Evolutionary conservation across 1,139 yeast species (phyloP).

Genomic region (Suhomyces chickasaworum): DNA sequence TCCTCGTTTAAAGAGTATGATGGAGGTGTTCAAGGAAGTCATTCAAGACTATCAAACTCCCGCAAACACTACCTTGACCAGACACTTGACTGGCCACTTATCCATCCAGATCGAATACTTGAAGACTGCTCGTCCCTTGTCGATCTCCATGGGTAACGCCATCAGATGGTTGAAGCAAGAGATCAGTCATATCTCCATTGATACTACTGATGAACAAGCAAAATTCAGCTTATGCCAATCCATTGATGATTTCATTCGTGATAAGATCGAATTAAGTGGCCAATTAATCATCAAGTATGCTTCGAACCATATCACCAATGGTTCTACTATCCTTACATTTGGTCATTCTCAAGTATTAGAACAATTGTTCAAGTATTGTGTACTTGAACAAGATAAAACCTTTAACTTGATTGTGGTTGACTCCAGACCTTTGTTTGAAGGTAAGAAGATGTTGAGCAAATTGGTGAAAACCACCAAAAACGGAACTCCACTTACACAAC

Average conservation of each 20-base stretch:
- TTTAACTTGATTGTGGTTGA: constrained; percentile 88
- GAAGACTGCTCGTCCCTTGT: constrained; percentile 87
- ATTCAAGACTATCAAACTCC: constrained; percentile 85
- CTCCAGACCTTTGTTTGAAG: constrained; percentile 95
- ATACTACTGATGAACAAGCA: constrained; percentile 71
- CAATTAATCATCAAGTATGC: constrained; percentile 83
- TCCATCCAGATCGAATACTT: constrained; percentile 94
- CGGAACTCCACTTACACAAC: constrained; percentile 32
- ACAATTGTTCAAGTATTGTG: constrained; percentile 73
- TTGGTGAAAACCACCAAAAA: constrained; percentile 42
- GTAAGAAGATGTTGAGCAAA: constrained; percentile 68
- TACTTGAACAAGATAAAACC: constrained; percentile 56
- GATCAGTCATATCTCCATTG: constrained; percentile 76
- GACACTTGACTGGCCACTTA: constrained; percentile 86
- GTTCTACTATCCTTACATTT: constrained; percentile 80
- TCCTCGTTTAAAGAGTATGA: constrained; percentile 81
- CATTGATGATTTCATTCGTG: constrained; percentile 81
- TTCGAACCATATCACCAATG: constrained; percentile 71
- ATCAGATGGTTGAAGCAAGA: constrained; percentile 96
- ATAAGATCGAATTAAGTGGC: constrained; percentile 82
- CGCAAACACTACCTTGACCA: constrained; percentile 75
- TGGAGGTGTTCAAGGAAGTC: constrained; percentile 80
- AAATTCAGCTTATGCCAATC: constrained; percentile 63
- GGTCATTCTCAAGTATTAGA: constrained; percentile 87
- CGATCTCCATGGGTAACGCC: constrained; percentile 96